Percentiles rank a stretch among this genome's conserved stretches.
Conservation (phyloP, 2,329 filamentous ascomycete genomes). For the Alternaria brassicae region DNA sequence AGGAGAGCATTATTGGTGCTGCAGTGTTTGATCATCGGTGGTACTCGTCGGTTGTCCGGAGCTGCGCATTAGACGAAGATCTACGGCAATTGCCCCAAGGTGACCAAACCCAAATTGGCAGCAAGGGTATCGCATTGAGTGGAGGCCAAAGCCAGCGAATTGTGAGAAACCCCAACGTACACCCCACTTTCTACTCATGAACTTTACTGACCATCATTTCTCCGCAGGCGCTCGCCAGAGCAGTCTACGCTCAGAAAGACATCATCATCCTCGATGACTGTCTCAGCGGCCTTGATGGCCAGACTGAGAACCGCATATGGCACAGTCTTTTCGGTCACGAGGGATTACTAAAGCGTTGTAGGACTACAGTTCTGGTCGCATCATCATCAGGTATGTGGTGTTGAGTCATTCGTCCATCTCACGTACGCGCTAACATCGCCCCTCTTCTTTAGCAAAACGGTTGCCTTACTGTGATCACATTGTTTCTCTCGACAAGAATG, state of each 20-base stretch:
- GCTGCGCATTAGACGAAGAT: conserved; percentile 47
- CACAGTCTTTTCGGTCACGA: conserved; percentile 55
- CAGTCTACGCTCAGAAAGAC: conserved; percentile 58
- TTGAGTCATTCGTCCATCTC: neutral
- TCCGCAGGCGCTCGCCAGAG: conserved; percentile 57
- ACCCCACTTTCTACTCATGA: conserved; percentile 18
- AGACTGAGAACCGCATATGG: conserved; percentile 59
- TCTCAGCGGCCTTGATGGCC: conserved; percentile 59
- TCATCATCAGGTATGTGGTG: conserved; percentile 40
- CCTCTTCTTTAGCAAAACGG: conserved; percentile 29
- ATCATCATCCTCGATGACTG: conserved; percentile 61
- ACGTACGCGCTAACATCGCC: conserved; percentile 7
- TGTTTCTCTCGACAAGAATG: conserved; percentile 48
- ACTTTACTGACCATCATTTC: conserved; percentile 15
- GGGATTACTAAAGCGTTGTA: conserved; percentile 55
- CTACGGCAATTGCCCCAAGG: conserved; percentile 42
- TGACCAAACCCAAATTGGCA: conserved; percentile 58
- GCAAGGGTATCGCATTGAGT: conserved; percentile 60
- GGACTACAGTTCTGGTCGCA: conserved; percentile 44
- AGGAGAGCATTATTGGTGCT: conserved; percentile 48
- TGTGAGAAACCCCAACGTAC: conserved; percentile 37
- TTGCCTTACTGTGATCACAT: conserved; percentile 54
- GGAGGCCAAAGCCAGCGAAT: conserved; percentile 62
- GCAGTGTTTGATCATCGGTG: conserved; percentile 47
- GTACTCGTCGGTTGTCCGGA: conserved; percentile 47